Base-by-base conservation (phyloP, 2,329 filamentous ascomycete genomes). In the Penicillium sp. region DNA sequence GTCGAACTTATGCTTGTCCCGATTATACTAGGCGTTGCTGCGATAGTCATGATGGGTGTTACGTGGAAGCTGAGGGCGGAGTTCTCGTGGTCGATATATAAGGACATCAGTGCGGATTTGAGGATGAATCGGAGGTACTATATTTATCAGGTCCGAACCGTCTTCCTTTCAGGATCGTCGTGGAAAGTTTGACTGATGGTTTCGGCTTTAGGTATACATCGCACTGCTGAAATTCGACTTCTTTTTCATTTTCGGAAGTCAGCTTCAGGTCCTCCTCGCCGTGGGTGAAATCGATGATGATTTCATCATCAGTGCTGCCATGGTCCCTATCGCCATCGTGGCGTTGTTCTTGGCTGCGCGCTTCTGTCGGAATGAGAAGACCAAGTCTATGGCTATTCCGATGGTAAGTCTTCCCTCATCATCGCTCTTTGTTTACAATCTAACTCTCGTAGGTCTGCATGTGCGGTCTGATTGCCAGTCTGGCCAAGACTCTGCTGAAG, bases 41-140 rank as follows among this genome's bases (percentile, higher is more conserved):
- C 50, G 22, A 22, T 51, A 9, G 35, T 42, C 16, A 59, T 61
- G 58, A 48, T 35, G 1, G 47, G 57, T 11, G 53, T 61, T 22
- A 59, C 58, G 9, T 61, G 58, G 58, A 57, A 55, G 18, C 42
- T 61, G 35, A 54, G 58, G 5, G 58, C 50, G 1, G 58, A 61
- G 10, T 57, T 57, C 28, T 59, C 58, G 1, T 61, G 58, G 58
- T 57, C 50, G 14, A 61, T 61, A 25, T 61, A 61, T 45, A 59
- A 61, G 40, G 55, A 54, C 24, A 59, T 61, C 48, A 61, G 56
- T 11, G 58, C 58, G 1, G 58, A 61, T 44, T 31, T 61, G 33
- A 56, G 54, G 44, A 61, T 61, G 58, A 61, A 57, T 44, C 55
- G 56, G 16, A 50, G 56, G 33, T 61, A 61, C 46, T 43, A 48